A percentile compares a stretch with the other conserved stretches of the same genome.
Evolutionary conservation across 331 rosid genomes (phyloP).

Genomic region (Quercus tomentella): DNA sequence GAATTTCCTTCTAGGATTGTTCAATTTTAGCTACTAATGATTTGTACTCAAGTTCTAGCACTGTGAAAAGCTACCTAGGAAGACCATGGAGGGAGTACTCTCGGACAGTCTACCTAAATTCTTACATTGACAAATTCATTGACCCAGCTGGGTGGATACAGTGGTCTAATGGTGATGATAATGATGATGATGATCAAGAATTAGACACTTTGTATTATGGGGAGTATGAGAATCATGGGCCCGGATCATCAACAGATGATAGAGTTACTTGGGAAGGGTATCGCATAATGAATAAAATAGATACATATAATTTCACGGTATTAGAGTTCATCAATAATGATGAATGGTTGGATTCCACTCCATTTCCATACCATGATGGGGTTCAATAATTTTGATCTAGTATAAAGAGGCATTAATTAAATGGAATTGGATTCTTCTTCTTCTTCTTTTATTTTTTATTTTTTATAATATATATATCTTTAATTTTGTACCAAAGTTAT

Average conservation of each 20-base stretch:
- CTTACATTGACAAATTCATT: slow-evolving; percentile 40
- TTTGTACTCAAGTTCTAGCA: slow-evolving; percentile 23
- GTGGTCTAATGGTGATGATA: slow-evolving; percentile 20
- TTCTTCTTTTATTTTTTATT: fast-evolving
- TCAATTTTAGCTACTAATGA: slow-evolving; percentile 46
- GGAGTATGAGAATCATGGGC: slow-evolving; percentile 50
- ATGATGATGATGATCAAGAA: slow-evolving; percentile 37
- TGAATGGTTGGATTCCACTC: slow-evolving; percentile 65
- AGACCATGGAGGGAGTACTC: slow-evolving; percentile 68
- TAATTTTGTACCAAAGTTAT: neutral
- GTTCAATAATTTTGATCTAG: slow-evolving; percentile 3
- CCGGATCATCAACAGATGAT: slow-evolving; percentile 46
- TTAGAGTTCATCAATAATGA: slow-evolving; percentile 52
- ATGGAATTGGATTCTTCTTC: too few species aligned
- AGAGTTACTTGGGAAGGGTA: slow-evolving; percentile 55
- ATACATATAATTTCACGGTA: slow-evolving; percentile 54
- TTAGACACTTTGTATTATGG: too few species aligned
- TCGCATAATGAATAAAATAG: slow-evolving; percentile 49
- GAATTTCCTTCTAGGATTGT: too few species aligned
- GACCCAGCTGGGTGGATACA: too few species aligned
- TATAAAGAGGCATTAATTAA: too few species aligned
- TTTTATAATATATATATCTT: neutral
- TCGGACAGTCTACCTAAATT: slow-evolving; percentile 48
- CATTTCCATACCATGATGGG: slow-evolving; percentile 65
- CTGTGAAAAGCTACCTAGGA: slow-evolving; percentile 62